Conservation (phyloP, 352 stramenopile species). For the Globisporangium recalcitrans region DNA sequence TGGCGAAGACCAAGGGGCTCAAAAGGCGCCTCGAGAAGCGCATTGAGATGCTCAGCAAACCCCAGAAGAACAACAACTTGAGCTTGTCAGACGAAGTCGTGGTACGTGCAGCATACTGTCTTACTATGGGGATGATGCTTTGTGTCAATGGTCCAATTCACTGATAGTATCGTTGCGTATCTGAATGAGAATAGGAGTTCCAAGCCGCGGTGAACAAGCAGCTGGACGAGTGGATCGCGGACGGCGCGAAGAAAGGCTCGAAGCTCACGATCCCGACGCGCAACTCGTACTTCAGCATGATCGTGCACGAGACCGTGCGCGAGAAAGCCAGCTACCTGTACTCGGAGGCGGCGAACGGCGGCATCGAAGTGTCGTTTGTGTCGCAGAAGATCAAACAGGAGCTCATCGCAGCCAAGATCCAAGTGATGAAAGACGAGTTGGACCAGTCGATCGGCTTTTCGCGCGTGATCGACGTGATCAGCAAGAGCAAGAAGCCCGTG, state of each 20-base stretch:
- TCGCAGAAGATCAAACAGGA: conserved; percentile 64
- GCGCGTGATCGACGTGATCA: conserved; percentile 68
- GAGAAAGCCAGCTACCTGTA: conserved; percentile 57
- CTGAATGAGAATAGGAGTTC: conserved; percentile 19
- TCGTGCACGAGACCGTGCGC: conserved; percentile 60
- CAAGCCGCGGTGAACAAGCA: conserved; percentile 40
- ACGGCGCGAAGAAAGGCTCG: conserved; percentile 42
- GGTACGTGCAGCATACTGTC: conserved; percentile 1
- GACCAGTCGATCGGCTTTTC: conserved; percentile 74
- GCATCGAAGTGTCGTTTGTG: conserved; percentile 56
- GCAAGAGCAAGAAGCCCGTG: conserved; percentile 67
- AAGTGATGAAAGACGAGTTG: conserved; percentile 47
- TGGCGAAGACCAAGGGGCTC: conserved; percentile 42
- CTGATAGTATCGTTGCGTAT: neutral
- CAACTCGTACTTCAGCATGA: conserved; percentile 73
- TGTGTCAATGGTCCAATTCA: neutral
- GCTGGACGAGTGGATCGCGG: conserved; percentile 48
- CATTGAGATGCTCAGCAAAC: conserved; percentile 53
- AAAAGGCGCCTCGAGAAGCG: conserved; percentile 48
- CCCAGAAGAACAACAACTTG: conserved; percentile 43
- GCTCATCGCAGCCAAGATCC: conserved; percentile 41
- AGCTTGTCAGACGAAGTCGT: conserved; percentile 42
- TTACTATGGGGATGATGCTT: neutral
- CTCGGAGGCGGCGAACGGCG: conserved; percentile 38
- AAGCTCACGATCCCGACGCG: conserved; percentile 47